Conservation (phyloP, 148 eudicot genomes). For the Selenicereus undatus region DNA sequence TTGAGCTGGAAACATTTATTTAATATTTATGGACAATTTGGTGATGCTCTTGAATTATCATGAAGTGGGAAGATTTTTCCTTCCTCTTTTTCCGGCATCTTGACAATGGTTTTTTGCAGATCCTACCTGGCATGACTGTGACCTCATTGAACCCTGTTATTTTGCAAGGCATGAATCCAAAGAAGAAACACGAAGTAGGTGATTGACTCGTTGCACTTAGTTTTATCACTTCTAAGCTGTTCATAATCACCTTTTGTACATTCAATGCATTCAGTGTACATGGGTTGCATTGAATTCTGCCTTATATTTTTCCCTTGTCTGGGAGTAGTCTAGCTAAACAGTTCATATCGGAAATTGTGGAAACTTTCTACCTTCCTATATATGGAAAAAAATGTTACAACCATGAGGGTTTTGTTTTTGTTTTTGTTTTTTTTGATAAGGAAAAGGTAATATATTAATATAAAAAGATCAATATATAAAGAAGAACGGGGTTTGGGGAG, state of each 20-base stretch:
- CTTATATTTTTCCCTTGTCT: too few relatives aligned
- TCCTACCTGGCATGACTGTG: constrained; percentile 42
- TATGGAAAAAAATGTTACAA: too few relatives aligned
- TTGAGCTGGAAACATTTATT: neutral
- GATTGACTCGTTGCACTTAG: constrained; percentile 8
- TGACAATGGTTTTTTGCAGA: constrained; percentile 45
- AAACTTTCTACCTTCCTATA: too few relatives aligned
- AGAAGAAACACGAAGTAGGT: constrained; percentile 94
- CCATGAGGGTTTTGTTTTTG: too few relatives aligned
- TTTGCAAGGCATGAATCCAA: constrained; percentile 82
- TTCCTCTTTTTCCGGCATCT: neutral
- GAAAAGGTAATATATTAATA: too few relatives aligned
- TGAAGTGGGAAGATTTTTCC: neutral
- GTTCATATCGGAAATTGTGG: too few relatives aligned
- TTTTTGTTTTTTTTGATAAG: too few relatives aligned
- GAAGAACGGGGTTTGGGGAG: too few relatives aligned
- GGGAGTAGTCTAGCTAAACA: too few relatives aligned
- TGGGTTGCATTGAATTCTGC: neutral
- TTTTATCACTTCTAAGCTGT: neutral
- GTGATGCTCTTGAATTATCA: neutral
- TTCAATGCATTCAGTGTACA: neutral
- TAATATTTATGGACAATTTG: neutral
- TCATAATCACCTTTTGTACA: neutral
- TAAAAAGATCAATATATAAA: too few relatives aligned
- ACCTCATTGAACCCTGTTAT: constrained; percentile 55